Conservation (phyloP, 2,329 filamentous ascomycete species). For the Septoria linicola region DNA sequence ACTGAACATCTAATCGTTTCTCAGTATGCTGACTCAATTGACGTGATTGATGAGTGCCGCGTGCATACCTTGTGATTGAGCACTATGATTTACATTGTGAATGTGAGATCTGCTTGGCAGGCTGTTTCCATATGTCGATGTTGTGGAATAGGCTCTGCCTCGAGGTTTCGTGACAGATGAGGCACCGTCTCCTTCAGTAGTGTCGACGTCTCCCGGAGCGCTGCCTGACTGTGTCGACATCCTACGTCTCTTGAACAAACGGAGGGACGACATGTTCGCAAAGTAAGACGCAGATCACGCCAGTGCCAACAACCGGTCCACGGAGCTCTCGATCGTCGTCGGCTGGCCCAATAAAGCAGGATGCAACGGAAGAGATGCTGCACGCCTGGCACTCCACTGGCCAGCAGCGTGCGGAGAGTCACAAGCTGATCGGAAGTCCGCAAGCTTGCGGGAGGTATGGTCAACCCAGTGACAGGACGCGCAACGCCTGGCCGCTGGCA, state of each 20-base stretch:
- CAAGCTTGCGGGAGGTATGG: neutral
- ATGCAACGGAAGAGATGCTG: neutral
- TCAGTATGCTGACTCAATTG: neutral
- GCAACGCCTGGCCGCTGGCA: constrained; percentile 1
- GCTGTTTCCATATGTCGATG: constrained; percentile 22
- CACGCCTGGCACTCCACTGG: constrained; percentile 10
- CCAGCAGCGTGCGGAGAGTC: neutral
- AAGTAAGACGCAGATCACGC: constrained; percentile 21
- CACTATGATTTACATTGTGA: constrained; percentile 34
- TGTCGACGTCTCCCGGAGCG: neutral
- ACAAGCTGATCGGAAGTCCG: neutral
- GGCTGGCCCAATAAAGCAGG: constrained; percentile 1
- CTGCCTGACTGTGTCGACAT: constrained; percentile 24
- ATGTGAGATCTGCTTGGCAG: constrained; percentile 40
- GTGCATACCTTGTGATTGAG: constrained; percentile 16
- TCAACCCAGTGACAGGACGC: neutral
- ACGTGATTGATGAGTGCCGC: neutral
- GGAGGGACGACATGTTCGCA: constrained; percentile 21
- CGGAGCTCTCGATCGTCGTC: neutral
- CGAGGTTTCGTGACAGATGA: constrained; percentile 5
- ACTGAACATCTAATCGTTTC: constrained; percentile 44
- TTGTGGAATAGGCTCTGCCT: constrained; percentile 16
- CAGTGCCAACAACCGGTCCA: constrained; percentile 13
- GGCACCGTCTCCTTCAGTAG: constrained; percentile 9
- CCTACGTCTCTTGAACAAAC: constrained; percentile 26